Conservation (phyloP, 73 alveolate species). For the Paramecium caudatum region DNA sequence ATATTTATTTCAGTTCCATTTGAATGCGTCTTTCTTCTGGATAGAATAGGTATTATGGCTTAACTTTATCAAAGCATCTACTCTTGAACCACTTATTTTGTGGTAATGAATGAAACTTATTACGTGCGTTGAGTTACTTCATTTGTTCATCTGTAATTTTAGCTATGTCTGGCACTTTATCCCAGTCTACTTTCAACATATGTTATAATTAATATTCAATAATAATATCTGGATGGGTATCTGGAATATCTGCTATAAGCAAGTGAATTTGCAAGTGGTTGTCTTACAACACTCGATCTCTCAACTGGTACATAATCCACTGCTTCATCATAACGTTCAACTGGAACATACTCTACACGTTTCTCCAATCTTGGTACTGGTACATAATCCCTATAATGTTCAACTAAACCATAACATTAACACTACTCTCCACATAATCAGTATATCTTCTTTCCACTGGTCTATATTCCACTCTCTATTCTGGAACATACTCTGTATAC, state of each 20-base stretch:
- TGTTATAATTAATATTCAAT: neutral
- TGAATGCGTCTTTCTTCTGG: constrained; percentile 27
- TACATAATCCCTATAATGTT: constrained; percentile 73
- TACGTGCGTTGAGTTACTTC: neutral
- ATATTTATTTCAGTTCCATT: constrained; percentile 68
- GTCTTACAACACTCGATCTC: constrained; percentile 35
- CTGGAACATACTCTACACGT: constrained; percentile 76
- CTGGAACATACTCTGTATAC: constrained; percentile 77
- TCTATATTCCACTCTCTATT: constrained; percentile 67
- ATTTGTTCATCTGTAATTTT: constrained; percentile 4
- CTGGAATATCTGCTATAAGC: constrained; percentile 59
- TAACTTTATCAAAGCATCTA: constrained; percentile 34
- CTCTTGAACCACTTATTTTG: constrained; percentile 49
- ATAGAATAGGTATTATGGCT: constrained; percentile 47
- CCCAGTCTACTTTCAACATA: constrained; percentile 34
- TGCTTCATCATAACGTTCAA: constrained; percentile 68
- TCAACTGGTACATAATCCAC: constrained; percentile 69
- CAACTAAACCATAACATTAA: neutral
- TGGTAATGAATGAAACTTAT: constrained; percentile 28
- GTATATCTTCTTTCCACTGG: constrained; percentile 76
- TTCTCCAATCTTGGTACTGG: constrained; percentile 75
- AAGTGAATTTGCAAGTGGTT: constrained; percentile 1
- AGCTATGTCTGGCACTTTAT: constrained; percentile 23
- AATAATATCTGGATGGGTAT: constrained; percentile 69
- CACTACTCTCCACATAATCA: constrained; percentile 69